These are phyloP conservation scores for Aspergillus diversus DNA, from an alignment of 495 filamentous ascomycete species.

Conservation along the genomic window DNA sequence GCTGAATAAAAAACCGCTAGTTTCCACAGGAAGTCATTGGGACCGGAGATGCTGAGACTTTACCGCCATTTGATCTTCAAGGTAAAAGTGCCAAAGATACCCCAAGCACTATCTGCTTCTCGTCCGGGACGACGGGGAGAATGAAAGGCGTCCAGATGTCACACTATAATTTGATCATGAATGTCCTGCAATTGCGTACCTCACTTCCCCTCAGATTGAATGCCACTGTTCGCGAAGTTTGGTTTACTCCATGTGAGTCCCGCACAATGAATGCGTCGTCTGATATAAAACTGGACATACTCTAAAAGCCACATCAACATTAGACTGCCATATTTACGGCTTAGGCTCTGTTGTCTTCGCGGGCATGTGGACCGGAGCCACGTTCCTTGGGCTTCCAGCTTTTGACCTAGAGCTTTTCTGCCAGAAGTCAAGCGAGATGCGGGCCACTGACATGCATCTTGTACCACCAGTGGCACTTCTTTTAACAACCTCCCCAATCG, in stretches of 20 bases:
- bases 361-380: conserved; percentile 7
- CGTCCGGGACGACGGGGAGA: conserved; percentile 10
- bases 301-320: neutral
- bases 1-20: conserved; percentile 1
- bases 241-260: conserved; percentile 11
- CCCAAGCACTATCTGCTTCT: conserved; percentile 15
- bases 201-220: conserved; percentile 5
- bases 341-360: neutral
- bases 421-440: conserved; percentile 9
- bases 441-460: conserved; percentile 12
- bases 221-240: conserved; percentile 10
- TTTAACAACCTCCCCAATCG: conserved; percentile 4
- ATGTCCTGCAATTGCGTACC: conserved; percentile 6
- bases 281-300: neutral
- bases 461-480: conserved; percentile 12
- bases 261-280: neutral
- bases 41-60: neutral
- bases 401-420: conserved; percentile 13
- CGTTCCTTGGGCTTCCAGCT: neutral
- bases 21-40: conserved; percentile 10
- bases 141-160: conserved; percentile 16
- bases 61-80: conserved; percentile 5
- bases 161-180: conserved; percentile 10
- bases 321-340: conserved; percentile 14
- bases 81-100: conserved; percentile 8